Evolutionary conservation across 192 early-diverging fungal genomes (phyloP).

Genomic region (Podila epigama): DNA sequence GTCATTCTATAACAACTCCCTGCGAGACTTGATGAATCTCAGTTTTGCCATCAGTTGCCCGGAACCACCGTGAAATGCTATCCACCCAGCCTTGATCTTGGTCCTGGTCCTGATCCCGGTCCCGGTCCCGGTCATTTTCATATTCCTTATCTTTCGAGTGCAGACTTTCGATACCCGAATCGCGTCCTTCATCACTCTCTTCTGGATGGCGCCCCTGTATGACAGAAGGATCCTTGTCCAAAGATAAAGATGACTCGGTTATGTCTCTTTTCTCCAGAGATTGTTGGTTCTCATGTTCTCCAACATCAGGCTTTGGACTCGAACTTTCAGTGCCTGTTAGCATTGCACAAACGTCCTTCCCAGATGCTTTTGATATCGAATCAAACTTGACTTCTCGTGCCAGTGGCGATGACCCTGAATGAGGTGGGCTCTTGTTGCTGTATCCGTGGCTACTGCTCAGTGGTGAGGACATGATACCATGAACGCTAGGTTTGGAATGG

Average conservation of each 20-base stretch:
- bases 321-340: neutral
- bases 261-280: neutral
- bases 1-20: too few relatives aligned
- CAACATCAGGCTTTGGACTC: neutral
- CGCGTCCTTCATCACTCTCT: constrained; percentile 2
- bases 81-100: constrained; percentile 25
- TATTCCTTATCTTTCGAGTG: neutral
- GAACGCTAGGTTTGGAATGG: neutral
- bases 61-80: constrained; percentile 26
- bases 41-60: constrained; percentile 8
- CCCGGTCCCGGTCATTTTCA: too few relatives aligned
- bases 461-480: neutral
- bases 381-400: constrained; percentile 38
- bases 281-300: neutral
- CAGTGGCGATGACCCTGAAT: constrained; percentile 26
- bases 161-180: constrained; percentile 17
- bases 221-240: neutral
- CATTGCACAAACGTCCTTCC: neutral
- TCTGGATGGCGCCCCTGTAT: constrained; percentile 2
- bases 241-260: too few relatives aligned
- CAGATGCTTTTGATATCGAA: neutral
- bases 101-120: neutral
- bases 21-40: neutral
- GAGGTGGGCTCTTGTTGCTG: constrained; percentile 18
- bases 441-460: neutral